Evolutionary conservation across 1,139 yeast species (phyloP), one percentile per base, ranked within the genome.

Genomic region (Geotrichum citri-aurantii): DNA sequence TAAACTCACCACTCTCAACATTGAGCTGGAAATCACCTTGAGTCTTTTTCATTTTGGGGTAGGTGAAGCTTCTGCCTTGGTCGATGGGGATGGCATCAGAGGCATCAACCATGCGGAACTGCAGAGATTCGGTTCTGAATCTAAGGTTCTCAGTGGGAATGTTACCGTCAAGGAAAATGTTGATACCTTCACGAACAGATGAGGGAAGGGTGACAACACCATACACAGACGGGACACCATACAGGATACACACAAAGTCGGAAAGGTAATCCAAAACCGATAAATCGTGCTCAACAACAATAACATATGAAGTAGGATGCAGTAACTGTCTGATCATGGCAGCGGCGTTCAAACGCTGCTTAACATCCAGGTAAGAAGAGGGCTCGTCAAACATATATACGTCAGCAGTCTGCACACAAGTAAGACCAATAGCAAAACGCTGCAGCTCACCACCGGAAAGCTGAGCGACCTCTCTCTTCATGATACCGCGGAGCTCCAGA

Each of bases 361-460:
- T 93, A 65, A 93, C 98, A 81, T 93, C 99, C 75, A 93, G 79
- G 77, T 93, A 93, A 14, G 99, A 93, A 29, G 98, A 92, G 56
- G 99, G 99, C 79, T 93, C 99, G 78, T 93, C 99, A 75, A 93
- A 93, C 99, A 93, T 93, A 77, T 93, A 93, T 54, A 93, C 98
- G 69, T 91, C 89, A 60, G 98, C 98, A 44, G 79, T 80, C 77
- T 93, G 98, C 53, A 92, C 92, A 79, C 97, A 90, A 21, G 98
- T 88, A 90, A 93, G 86, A 68, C 95, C 99, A 73, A 93, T 86
- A 54, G 99, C 98, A 73, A 93, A 93, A 79, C 99, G 86, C 79
- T 93, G 99, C 73, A 93, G 81, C 77, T 93, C 99, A 74, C 99
- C 99, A 84, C 99, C 99, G 55, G 97, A 89, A 65, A 93, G 81